Percentiles rank a stretch among this genome's conserved stretches.
Evolutionary conservation across 352 stramenopile species (phyloP).

Genomic region (Stramenopiles sp.): DNA sequence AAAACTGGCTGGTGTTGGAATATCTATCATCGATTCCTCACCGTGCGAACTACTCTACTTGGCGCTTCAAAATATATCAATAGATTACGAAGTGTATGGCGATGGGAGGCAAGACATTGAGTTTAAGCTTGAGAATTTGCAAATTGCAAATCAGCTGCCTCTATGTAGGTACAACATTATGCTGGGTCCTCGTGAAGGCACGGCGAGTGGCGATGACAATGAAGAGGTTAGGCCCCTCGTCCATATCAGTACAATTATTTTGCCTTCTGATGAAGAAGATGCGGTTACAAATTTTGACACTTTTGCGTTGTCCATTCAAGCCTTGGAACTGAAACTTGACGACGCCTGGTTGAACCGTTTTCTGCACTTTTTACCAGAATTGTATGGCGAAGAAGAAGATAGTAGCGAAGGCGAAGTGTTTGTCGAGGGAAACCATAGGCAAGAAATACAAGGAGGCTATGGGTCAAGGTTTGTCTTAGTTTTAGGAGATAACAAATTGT

Average conservation of each 20-base stretch:
- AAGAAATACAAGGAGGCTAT: no score
- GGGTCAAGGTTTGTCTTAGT: no score
- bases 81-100: background rate
- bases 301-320: background rate
- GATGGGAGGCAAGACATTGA: background rate
- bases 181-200: background rate
- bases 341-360: background rate
- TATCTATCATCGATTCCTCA: background rate
- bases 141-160: conserved; percentile 4
- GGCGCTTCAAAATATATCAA: background rate
- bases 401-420: no score
- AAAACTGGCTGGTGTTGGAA: background rate
- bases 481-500: background rate
- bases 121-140: background rate
- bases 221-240: background rate
- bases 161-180: background rate
- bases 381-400: background rate
- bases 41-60: background rate
- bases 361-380: conserved; percentile 1
- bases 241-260: background rate
- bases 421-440: no score
- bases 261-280: background rate
- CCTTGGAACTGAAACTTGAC: background rate
- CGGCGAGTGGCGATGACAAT: background rate
- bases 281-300: background rate